Percentiles rank a stretch among this genome's conserved stretches.
Evolutionary conservation across 768 basidiomycete genomes (phyloP).

Genomic region (Trametes gibbosa): DNA sequence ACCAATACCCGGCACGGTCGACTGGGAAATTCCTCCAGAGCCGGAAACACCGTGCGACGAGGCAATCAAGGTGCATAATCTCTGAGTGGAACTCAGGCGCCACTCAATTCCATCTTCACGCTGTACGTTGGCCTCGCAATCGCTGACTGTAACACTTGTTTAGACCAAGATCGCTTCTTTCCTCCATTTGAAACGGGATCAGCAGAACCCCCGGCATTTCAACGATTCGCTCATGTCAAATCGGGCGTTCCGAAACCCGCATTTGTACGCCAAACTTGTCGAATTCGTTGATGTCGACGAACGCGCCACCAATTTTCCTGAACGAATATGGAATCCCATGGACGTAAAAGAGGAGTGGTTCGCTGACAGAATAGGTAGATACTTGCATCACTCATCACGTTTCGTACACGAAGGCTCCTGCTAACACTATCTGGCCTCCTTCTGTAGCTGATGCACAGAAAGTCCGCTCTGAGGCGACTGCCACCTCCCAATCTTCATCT

Average conservation of each 20-base stretch:
- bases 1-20: conserved; percentile 56
- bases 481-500: conserved; percentile 35
- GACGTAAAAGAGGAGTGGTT: conserved; percentile 67
- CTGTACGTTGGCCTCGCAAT: neutral
- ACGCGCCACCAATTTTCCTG: conserved; percentile 77
- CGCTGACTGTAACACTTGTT: no score
- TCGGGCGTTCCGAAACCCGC: conserved; percentile 92
- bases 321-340: conserved; percentile 69
- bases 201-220: conserved; percentile 75
- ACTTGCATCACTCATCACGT: neutral
- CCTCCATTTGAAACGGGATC: conserved; percentile 62
- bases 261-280: conserved; percentile 93
- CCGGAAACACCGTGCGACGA: conserved; percentile 57
- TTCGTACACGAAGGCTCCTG: neutral
- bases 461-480: conserved; percentile 39
- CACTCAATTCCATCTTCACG: neutral
- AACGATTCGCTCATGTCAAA: conserved; percentile 94
- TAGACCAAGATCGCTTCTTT: conserved; percentile 85
- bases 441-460: conserved; percentile 41
- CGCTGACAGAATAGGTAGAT: conserved; percentile 76
- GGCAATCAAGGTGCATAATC: conserved; percentile 50
- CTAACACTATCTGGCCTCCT: no score
- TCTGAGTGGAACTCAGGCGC: neutral
- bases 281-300: conserved; percentile 94
- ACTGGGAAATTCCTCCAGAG: conserved; percentile 78